These are phyloP conservation scores for Eurotiales sp. DNA, from an alignment of 2,329 filamentous ascomycete genomes.

Conservation along the genomic window DNA sequence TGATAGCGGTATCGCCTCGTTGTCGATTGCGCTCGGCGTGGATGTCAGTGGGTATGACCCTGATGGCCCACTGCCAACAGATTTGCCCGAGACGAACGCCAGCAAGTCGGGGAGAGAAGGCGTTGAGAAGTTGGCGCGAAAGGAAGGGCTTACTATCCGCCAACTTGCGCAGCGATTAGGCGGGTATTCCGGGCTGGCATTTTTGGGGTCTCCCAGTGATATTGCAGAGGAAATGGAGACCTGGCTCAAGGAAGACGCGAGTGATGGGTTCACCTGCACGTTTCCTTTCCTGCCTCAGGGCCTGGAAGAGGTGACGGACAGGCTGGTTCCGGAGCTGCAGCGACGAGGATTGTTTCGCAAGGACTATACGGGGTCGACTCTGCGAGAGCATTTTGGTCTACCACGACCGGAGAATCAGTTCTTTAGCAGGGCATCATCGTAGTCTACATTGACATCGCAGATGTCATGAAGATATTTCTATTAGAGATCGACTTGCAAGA, in stretches of 20 bases:
- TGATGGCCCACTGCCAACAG: constrained; percentile 46
- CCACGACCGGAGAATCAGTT: constrained; percentile 44
- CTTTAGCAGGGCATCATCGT: constrained; percentile 19
- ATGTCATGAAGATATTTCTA: neutral
- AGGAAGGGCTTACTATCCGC: constrained; percentile 48
- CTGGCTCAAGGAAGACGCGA: constrained; percentile 47
- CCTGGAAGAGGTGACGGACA: constrained; percentile 47
- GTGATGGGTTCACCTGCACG: constrained; percentile 51
- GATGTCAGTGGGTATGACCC: constrained; percentile 50
- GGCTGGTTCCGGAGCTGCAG: constrained; percentile 50
- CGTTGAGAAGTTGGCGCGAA: constrained; percentile 43
- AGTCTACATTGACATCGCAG: neutral
- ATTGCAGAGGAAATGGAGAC: constrained; percentile 49
- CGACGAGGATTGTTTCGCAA: constrained; percentile 49
- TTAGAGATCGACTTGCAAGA: too few relatives aligned
- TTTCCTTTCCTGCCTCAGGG: constrained; percentile 52
- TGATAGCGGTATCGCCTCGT: constrained; percentile 51
- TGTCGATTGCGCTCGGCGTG: constrained; percentile 47
- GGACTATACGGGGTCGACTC: constrained; percentile 51
- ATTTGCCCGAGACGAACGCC: constrained; percentile 53
- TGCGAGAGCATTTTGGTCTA: constrained; percentile 54
- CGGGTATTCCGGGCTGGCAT: constrained; percentile 49
- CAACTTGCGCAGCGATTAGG: constrained; percentile 52
- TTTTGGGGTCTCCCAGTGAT: constrained; percentile 48
- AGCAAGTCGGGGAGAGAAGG: constrained; percentile 49